Conservation (phyloP, 495 filamentous ascomycete species). For the Bombardia bombarda region DNA sequence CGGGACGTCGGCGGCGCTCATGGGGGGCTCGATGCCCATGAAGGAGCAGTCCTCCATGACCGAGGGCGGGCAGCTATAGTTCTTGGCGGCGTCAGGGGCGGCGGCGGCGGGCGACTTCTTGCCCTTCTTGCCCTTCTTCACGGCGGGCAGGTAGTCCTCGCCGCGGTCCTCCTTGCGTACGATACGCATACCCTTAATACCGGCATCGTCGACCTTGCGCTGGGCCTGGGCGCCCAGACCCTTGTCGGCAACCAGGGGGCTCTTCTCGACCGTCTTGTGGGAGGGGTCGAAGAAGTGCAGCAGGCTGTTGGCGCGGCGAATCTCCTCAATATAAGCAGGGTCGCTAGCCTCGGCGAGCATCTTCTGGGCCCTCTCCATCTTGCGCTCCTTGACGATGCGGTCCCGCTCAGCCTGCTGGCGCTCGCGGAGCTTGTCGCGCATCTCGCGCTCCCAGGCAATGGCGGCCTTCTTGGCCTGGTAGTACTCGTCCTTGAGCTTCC, state of each 20-base stretch:
- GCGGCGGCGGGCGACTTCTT: conserved; percentile 49
- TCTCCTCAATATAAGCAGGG: conserved; percentile 84
- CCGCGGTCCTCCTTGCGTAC: conserved; percentile 76
- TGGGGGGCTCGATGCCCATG: conserved; percentile 77
- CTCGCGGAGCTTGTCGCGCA: conserved; percentile 56
- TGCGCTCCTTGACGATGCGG: conserved; percentile 71
- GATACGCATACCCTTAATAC: conserved; percentile 69
- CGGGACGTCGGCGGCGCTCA: conserved; percentile 73
- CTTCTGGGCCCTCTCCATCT: conserved; percentile 78
- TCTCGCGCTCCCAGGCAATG: conserved; percentile 73
- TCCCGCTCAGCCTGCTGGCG: conserved; percentile 57
- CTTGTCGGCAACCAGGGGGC: conserved; percentile 56
- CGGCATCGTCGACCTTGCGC: conserved; percentile 71
- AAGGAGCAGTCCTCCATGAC: conserved; percentile 83
- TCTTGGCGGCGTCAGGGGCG: conserved; percentile 39
- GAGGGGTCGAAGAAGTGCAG: conserved; percentile 87
- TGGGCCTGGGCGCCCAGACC: conserved; percentile 59
- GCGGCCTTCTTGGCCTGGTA: conserved; percentile 68
- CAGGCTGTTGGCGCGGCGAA: conserved; percentile 74
- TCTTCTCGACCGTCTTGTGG: conserved; percentile 47
- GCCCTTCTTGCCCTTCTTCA: conserved; percentile 87
- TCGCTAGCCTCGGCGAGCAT: conserved; percentile 82
- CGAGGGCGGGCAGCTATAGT: conserved; percentile 81
- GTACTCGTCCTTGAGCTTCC: conserved; percentile 79
- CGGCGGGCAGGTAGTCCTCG: conserved; percentile 78